Percentiles rank a stretch among this genome's conserved stretches.
These are phyloP conservation scores for Phaeolepiota aurea DNA, from an alignment of 768 basidiomycete genomes.

Conservation along the genomic window DNA sequence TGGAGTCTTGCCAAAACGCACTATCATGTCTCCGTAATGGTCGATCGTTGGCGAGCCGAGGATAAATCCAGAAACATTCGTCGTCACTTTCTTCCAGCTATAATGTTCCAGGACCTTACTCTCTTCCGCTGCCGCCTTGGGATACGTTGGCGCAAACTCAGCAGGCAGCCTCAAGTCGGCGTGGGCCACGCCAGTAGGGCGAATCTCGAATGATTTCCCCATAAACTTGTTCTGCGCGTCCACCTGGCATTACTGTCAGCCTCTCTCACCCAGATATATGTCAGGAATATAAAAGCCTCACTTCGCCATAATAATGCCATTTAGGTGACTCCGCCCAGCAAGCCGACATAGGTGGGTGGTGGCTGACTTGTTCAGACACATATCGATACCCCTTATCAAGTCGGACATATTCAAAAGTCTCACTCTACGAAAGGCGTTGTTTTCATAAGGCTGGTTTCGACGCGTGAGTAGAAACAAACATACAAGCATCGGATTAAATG, in stretches of 20 bases:
- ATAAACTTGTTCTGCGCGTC: constrained; percentile 97
- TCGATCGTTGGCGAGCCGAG: constrained; percentile 83
- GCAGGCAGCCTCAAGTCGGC: constrained; percentile 72
- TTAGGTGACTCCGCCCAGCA: constrained; percentile 88
- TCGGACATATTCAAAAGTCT: constrained; percentile 92
- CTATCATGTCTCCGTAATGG: constrained; percentile 92
- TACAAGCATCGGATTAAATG: constrained; percentile 93
- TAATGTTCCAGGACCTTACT: constrained; percentile 78
- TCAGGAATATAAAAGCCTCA: constrained; percentile 16
- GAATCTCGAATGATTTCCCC: constrained; percentile 94
- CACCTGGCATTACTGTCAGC: constrained; percentile 38
- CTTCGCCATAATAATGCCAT: constrained; percentile 91
- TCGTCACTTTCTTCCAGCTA: constrained; percentile 92
- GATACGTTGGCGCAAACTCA: constrained; percentile 55
- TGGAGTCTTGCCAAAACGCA: constrained; percentile 10
- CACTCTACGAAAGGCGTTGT: constrained; percentile 50
- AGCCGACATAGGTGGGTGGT: constrained; percentile 94
- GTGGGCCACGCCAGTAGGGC: constrained; percentile 92
- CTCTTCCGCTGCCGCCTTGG: constrained; percentile 36
- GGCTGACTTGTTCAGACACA: constrained; percentile 93
- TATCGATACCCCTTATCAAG: constrained; percentile 88
- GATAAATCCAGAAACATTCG: constrained; percentile 88
- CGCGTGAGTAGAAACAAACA: constrained; percentile 15
- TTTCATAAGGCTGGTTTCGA: constrained; percentile 1
- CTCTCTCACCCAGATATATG: too few relatives aligned